Conservation (phyloP, 805 yeast genomes). For the Priceomyces medius region DNA sequence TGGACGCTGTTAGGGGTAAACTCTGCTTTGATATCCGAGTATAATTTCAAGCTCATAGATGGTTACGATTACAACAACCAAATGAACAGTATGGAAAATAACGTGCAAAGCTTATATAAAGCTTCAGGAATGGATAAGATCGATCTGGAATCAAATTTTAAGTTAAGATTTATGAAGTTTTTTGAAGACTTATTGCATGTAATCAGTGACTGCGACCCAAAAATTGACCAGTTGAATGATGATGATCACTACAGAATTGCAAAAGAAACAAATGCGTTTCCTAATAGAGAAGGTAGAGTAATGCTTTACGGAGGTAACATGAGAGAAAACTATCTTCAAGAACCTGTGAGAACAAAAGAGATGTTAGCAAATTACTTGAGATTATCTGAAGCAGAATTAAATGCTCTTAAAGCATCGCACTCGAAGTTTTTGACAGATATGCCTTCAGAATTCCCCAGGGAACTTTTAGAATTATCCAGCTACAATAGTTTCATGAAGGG, state of each 20-base stretch:
- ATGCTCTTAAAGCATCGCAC: constrained; percentile 21
- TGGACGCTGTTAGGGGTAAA: background rate
- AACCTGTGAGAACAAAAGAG: constrained; percentile 28
- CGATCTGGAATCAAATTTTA: constrained; percentile 16
- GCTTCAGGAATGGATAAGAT: constrained; percentile 5
- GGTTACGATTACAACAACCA: constrained; percentile 17
- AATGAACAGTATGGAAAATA: constrained; percentile 1
- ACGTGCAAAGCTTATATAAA: background rate
- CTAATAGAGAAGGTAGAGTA: constrained; percentile 24
- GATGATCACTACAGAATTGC: constrained; percentile 26
- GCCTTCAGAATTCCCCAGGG: constrained; percentile 22
- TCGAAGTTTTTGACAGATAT: constrained; percentile 17
- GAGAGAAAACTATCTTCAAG: constrained; percentile 29
- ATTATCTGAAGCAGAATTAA: constrained; percentile 18
- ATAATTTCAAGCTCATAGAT: constrained; percentile 15
- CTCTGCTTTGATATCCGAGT: background rate
- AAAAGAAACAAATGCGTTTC: constrained; percentile 15
- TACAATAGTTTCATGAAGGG: constrained; percentile 32
- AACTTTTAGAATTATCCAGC: constrained; percentile 17
- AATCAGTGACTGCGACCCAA: constrained; percentile 23
- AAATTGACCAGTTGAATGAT: constrained; percentile 20
- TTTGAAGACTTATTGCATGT: constrained; percentile 17
- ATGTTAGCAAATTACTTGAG: constrained; percentile 22
- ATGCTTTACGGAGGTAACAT: constrained; percentile 35
- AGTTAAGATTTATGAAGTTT: constrained; percentile 16